Base-by-base conservation (phyloP, 345 rosid genomes). In the Pistacia atlantica region DNA sequence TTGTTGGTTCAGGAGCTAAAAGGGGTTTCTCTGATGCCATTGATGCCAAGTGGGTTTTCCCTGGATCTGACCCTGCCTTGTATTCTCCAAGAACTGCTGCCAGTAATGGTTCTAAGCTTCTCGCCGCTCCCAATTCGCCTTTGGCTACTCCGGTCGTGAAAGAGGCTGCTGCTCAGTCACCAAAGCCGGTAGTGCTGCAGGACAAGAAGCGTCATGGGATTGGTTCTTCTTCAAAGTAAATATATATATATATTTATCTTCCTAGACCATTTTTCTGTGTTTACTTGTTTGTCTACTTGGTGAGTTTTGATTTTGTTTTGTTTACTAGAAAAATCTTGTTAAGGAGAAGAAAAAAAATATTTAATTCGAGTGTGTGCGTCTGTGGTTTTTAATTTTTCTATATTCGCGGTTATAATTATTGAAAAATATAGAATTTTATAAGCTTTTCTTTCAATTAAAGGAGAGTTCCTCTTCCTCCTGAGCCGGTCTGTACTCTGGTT, bases 21-120 rank as follows among this genome's bases (percentile, higher is more conserved):
- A 86, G 97, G 78, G 88, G 85, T 0, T 89, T 88, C 64, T 84
- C 87, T 51, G 90, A 88, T 70, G 89, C 90, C 67, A 87, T 85
- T 65, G 79, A 86, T 17, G 68, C 75, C 69, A 85, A 86, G 68
- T 89, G 93, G 95, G 88, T 81, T 65, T 87, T 89, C 80, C 74
- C 90, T 75, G 86, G 81, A 74, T 82, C 85, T 78, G 80, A 67
- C 35, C 68, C 80, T 62, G 74, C 69, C 69, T 75, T 78, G 75
- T 78, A 78, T 33, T 81, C 86, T 77, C 78, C 81, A 11, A 71
- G 70, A 71, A 77, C 76, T 58, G 71, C 49, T 65, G 5, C 31
- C 45, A 46, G 25, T 13, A 55, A 35, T 65, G 67, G 68, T 59
- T 77, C 78, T 8, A 82, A 83, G 33, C 70, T 65, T 45, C 46